These are phyloP conservation scores for Globisporangium rhizosaccharum DNA, from an alignment of 352 stramenopile genomes.

Conservation along the genomic window DNA sequence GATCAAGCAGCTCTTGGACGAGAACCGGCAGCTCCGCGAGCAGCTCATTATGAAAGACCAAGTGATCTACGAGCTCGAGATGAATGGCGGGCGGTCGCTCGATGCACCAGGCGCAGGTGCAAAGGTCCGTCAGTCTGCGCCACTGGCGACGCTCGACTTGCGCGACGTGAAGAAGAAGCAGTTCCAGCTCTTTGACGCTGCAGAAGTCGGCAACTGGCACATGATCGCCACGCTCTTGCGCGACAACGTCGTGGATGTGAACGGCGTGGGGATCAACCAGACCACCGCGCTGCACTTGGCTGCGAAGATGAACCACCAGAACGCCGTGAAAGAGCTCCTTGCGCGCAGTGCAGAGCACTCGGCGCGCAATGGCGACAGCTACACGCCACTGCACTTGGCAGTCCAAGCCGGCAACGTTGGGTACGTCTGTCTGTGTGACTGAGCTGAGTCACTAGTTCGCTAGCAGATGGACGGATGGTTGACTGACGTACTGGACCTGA, in stretches of 20 bases:
- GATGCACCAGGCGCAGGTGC: conserved; percentile 16
- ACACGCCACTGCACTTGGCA: conserved; percentile 75
- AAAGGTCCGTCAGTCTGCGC: conserved; percentile 49
- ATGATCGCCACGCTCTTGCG: conserved; percentile 72
- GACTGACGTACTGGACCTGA: background rate
- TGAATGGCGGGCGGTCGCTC: conserved; percentile 41
- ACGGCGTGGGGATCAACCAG: conserved; percentile 84
- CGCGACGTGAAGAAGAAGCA: conserved; percentile 87
- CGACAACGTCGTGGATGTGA: conserved; percentile 85
- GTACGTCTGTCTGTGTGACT: conserved; percentile 20
- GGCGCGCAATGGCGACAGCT: conserved; percentile 71
- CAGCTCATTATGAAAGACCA: conserved; percentile 79
- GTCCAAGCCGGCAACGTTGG: conserved; percentile 61
- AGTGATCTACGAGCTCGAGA: conserved; percentile 81
- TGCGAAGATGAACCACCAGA: conserved; percentile 68
- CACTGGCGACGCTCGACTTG: conserved; percentile 80
- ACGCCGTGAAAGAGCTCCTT: conserved; percentile 70
- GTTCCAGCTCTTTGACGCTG: conserved; percentile 83
- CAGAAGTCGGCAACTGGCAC: conserved; percentile 80
- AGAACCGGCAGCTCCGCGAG: conserved; percentile 72
- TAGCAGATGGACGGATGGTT: background rate
- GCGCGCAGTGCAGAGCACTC: conserved; percentile 59
- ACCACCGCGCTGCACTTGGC: conserved; percentile 76
- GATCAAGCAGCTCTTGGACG: conserved; percentile 83
- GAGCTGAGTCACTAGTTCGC: background rate